phyloP scores from a whole-genome alignment of 768 basidiomycete genomes.

The Rubroboletus satanas region DNA sequence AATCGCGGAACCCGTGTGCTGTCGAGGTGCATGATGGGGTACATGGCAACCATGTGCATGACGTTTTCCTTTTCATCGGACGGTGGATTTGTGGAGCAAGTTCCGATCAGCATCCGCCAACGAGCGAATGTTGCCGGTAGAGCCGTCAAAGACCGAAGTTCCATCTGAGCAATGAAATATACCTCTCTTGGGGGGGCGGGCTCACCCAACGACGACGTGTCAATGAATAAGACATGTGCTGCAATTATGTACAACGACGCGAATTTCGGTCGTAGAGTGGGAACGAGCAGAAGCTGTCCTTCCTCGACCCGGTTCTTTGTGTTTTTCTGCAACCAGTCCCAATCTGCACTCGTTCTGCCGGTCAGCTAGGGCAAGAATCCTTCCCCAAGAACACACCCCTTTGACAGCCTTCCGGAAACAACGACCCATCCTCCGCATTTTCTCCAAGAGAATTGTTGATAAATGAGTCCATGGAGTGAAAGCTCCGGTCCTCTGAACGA shows the following conservation, averaged over 20 bases:
- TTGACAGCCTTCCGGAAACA: conserved; percentile 13
- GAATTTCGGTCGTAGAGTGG: conserved; percentile 20
- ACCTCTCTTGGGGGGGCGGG: background rate
- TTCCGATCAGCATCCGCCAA: conserved; percentile 28
- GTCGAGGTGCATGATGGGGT: conserved; percentile 6
- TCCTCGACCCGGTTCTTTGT: background rate
- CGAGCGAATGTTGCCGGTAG: conserved; percentile 1
- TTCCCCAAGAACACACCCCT: conserved; percentile 3
- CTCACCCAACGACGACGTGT: conserved; percentile 1
- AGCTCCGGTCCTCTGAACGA: conserved; percentile 6
- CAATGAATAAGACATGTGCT: background rate
- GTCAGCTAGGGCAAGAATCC: conserved; percentile 9
- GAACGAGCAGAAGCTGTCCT: conserved; percentile 1
- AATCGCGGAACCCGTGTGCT: conserved; percentile 7
- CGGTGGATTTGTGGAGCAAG: conserved; percentile 1
- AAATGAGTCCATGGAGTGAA: conserved; percentile 1
- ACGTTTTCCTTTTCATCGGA: conserved; percentile 12
- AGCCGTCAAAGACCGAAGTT: conserved; percentile 1
- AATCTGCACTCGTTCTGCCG: background rate
- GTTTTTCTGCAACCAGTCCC: background rate
- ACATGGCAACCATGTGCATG: conserved; percentile 12
- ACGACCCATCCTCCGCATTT: conserved; percentile 13
- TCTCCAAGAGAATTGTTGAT: conserved; percentile 15
- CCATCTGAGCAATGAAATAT: conserved; percentile 11
- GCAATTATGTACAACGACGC: conserved; percentile 11